Base-by-base conservation (phyloP, 2,329 filamentous ascomycete genomes). In the Aaosphaeria arxii region DNA sequence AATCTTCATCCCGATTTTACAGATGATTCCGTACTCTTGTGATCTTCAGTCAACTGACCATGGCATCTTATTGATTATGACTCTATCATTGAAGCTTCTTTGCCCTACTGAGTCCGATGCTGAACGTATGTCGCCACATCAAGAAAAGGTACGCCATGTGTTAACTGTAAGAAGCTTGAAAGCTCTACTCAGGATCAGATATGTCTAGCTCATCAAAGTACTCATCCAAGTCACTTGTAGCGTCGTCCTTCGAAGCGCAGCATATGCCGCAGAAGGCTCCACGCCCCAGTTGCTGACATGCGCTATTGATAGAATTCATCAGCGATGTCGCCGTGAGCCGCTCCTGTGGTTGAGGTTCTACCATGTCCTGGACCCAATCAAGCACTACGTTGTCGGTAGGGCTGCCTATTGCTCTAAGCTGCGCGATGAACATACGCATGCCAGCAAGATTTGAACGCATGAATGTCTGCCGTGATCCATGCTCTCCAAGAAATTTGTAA, bases 221-320 rank as follows among this genome's bases (percentile, higher is more conserved):
- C 17, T 24, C 17, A 24, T 24, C 17, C 17, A 47, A 24, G 17
- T 24, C 17, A 24, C 17, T 24, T 24, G 17, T 3, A 24, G 17
- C 2, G 17, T 24, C 17, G 17, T 24, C 17, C 3, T 24, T 24
- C 17, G 17, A 24, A 42, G 41, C 24, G 47, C 55, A 58, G 47
- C 55, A 58, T 42, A 58, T 58, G 36, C 55, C 55, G 44, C 52
- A 56, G 45, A 56, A 58, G 30, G 30, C 44, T 11, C 30, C 41
- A 6, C 33, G 30, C 13, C 32, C 46, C 30, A 40, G 38, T 40
- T 46, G 45, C 38, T 42, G 11, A 30, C 35, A 31, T 41, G n/a
- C 6, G 11, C 54, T 38, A 30, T 30, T 49, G 29, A 56, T 56
- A 45, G 47, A 50, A n/a, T 31, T 40, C 17, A 52, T 42, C n/a